These are phyloP conservation scores for Penicillium tannophilum DNA, from an alignment of 495 filamentous ascomycete genomes.

Conservation along the genomic window DNA sequence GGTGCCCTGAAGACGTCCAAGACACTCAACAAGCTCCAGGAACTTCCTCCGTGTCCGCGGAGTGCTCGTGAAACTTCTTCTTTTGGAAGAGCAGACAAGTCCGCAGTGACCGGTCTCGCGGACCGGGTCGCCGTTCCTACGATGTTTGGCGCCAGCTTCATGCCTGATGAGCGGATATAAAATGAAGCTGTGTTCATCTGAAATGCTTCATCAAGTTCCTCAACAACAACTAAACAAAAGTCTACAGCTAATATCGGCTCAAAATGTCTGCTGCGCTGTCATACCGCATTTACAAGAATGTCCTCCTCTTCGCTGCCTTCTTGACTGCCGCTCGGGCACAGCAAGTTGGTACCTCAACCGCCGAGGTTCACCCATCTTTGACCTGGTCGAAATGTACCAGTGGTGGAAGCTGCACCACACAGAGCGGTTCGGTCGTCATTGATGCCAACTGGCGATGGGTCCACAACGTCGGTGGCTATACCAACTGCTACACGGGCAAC, in stretches of 20 bases:
- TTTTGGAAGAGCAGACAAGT: slow-evolving; percentile 16
- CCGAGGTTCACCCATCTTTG: slow-evolving; percentile 62
- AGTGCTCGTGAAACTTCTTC: slow-evolving; percentile 17
- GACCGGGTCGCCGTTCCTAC: slow-evolving; percentile 14
- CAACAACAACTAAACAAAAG: not conserved
- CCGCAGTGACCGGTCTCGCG: slow-evolving; percentile 14
- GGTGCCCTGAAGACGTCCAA: slow-evolving; percentile 6
- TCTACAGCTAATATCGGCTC: not conserved
- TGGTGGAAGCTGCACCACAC: slow-evolving; percentile 52
- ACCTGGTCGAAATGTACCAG: slow-evolving; percentile 58
- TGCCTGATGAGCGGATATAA: slow-evolving; percentile 2
- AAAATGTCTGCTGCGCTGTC: slow-evolving; percentile 26
- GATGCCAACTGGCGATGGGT: slow-evolving; percentile 70
- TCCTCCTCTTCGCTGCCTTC: slow-evolving; percentile 26
- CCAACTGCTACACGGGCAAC: slow-evolving; percentile 68
- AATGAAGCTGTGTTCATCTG: not conserved
- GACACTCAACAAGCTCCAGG: slow-evolving; percentile 10
- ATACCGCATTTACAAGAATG: slow-evolving; percentile 26
- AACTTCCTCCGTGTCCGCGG: slow-evolving; percentile 31
- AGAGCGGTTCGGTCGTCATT: slow-evolving; percentile 57
- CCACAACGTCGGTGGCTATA: slow-evolving; percentile 51
- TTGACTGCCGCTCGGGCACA: slow-evolving; percentile 43
- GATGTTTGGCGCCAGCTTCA: not conserved
- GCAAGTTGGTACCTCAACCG: slow-evolving; percentile 40
- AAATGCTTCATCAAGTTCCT: slow-evolving; percentile 2